Evolutionary conservation across 2,329 filamentous ascomycete species (phyloP).

Genomic region (Neoarthrinium moseri): DNA sequence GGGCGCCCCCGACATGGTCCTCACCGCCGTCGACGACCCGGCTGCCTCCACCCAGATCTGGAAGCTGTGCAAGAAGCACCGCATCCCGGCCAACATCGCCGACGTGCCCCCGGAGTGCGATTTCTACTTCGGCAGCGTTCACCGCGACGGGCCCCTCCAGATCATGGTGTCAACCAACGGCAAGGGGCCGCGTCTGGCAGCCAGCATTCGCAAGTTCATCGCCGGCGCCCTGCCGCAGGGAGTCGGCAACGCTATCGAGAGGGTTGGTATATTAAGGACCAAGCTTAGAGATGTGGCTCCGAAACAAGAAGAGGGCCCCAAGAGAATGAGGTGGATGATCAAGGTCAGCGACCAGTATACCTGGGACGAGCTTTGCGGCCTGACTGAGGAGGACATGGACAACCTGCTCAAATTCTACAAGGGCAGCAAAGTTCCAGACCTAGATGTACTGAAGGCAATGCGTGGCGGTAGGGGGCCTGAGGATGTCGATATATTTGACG

Average conservation of each 20-base stretch:
- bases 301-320: constrained; percentile 69
- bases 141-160: constrained; percentile 92
- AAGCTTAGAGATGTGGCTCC: constrained; percentile 80
- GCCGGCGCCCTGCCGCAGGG: constrained; percentile 73
- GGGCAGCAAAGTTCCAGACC: constrained; percentile 51
- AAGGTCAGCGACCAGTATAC: constrained; percentile 85
- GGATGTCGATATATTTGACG: constrained; percentile 56
- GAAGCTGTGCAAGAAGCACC: constrained; percentile 84
- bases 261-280: constrained; percentile 75
- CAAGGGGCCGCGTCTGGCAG: constrained; percentile 88
- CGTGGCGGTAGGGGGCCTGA: constrained; percentile 42
- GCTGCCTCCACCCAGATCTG: constrained; percentile 87
- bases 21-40: constrained; percentile 91
- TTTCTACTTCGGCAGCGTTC: constrained; percentile 96
- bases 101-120: constrained; percentile 97
- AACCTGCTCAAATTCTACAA: constrained; percentile 75
- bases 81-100: constrained; percentile 90
- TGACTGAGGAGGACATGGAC: constrained; percentile 84
- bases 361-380: constrained; percentile 78
- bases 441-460: constrained; percentile 56
- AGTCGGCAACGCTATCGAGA: constrained; percentile 80
- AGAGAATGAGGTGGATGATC: constrained; percentile 95
- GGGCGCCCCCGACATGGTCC: constrained; percentile 68
- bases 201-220: constrained; percentile 80
- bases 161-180: constrained; percentile 99